These are phyloP conservation scores for Cladophialophora bantiana DNA, from an alignment of 2,329 filamentous ascomycete genomes.

Conservation along the genomic window DNA sequence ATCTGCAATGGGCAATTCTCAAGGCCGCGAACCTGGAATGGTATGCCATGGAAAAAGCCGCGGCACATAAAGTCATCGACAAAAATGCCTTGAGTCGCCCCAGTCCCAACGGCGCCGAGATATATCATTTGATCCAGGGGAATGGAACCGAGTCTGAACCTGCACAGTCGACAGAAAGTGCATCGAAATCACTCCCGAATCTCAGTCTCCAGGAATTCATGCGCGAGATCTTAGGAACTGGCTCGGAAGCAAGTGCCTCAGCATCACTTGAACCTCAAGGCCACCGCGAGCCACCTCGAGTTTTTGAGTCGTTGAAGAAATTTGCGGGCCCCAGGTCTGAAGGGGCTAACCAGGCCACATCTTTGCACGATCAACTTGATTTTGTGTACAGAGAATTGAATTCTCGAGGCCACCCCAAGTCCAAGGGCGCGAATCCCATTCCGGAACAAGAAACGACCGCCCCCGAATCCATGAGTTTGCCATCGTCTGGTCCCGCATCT, in stretches of 20 bases:
- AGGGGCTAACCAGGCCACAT: background rate
- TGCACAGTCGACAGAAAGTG: background rate
- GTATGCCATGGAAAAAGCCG: slow-evolving; percentile 40
- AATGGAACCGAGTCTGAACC: background rate
- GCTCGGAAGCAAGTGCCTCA: background rate
- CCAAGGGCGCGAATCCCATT: background rate
- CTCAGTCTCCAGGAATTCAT: slow-evolving; percentile 30
- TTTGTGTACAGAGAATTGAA: background rate
- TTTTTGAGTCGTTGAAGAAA: slow-evolving; percentile 6
- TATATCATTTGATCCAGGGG: slow-evolving; percentile 14
- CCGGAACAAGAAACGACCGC: background rate
- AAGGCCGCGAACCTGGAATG: slow-evolving; percentile 65
- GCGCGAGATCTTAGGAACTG: slow-evolving; percentile 27
- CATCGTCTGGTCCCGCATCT: background rate
- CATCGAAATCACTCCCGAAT: background rate
- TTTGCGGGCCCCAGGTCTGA: background rate
- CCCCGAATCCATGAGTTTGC: background rate
- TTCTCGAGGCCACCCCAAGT: background rate
- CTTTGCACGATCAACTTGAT: slow-evolving; percentile 2
- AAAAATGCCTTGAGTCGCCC: slow-evolving; percentile 19
- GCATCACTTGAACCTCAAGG: background rate
- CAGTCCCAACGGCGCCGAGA: slow-evolving; percentile 17
- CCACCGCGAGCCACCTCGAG: slow-evolving; percentile 7
- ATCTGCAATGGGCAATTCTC: slow-evolving; percentile 69
- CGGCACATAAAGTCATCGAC: slow-evolving; percentile 24